A percentile compares a stretch with the other conserved stretches of the same genome.
phyloP scores from a whole-genome alignment of 225 moss, liverwort and hornwort genomes.

The Marchantia paleacea region DNA sequence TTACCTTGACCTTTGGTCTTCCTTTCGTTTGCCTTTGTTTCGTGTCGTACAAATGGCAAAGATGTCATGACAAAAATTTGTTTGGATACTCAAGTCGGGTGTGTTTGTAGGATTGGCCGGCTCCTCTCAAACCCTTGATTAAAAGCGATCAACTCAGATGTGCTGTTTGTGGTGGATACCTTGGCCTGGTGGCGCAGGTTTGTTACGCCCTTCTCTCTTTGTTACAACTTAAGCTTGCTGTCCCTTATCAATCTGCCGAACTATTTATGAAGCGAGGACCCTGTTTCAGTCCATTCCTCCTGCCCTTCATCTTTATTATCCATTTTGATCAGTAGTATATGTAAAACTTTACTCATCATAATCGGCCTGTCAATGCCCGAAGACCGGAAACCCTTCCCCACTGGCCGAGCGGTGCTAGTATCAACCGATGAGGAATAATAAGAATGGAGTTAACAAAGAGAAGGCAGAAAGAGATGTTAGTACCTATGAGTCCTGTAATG shows the following conservation, averaged over 20 bases:
- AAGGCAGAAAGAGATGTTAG: no score
- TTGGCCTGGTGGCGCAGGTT: constrained; percentile 91
- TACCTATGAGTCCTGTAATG: no score
- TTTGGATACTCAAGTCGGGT: constrained; percentile 17
- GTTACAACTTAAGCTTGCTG: background rate
- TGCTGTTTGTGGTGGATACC: constrained; percentile 63
- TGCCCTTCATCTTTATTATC: background rate
- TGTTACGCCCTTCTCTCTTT: background rate
- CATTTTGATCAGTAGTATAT: background rate
- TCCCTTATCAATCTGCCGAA: background rate
- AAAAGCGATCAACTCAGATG: constrained; percentile 65
- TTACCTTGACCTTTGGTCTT: background rate
- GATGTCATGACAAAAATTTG: background rate
- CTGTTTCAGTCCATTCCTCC: background rate
- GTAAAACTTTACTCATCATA: no score
- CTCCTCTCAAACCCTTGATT: constrained; percentile 50
- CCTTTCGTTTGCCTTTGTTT: background rate
- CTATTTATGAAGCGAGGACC: background rate
- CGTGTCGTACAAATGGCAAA: background rate
- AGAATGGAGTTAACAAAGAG: no score
- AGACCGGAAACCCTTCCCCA: no score
- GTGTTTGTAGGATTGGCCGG: constrained; percentile 73
- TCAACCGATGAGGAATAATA: no score
- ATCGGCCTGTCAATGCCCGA: no score
- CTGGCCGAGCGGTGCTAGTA: no score